Conservation (phyloP, 2,329 filamentous ascomycete genomes). For the Penicillium sp. region DNA sequence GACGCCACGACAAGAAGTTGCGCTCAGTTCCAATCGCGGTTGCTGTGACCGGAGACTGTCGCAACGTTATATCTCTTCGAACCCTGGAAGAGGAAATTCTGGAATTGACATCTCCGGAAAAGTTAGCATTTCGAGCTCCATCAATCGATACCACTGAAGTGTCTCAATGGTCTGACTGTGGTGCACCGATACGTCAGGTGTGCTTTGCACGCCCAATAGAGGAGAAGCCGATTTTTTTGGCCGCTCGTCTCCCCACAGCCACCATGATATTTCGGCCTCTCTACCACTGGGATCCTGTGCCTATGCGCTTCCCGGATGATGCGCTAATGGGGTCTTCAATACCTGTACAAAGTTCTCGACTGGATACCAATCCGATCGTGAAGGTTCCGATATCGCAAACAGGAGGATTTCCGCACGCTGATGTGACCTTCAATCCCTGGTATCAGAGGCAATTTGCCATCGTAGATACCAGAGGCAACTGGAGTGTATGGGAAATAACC, state of each 20-base stretch:
- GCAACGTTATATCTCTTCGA: constrained; percentile 48
- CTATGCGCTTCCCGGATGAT: constrained; percentile 19
- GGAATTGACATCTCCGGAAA: constrained; percentile 18
- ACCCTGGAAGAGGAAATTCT: constrained; percentile 30
- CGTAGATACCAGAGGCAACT: constrained; percentile 52
- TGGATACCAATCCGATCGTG: constrained; percentile 49
- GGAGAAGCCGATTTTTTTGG: constrained; percentile 45
- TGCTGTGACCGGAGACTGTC: constrained; percentile 43
- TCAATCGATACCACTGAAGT: constrained; percentile 42
- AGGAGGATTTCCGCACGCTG: constrained; percentile 48
- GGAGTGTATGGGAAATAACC: constrained; percentile 50
- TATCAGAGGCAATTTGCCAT: constrained; percentile 56
- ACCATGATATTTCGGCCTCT: constrained; percentile 50
- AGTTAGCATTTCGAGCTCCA: constrained; percentile 36
- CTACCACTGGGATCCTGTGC: constrained; percentile 32
- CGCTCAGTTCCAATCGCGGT: constrained; percentile 38
- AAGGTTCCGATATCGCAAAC: constrained; percentile 44
- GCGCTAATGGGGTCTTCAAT: constrained; percentile 9
- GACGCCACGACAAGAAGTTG: constrained; percentile 25
- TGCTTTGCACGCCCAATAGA: constrained; percentile 48
- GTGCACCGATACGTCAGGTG: constrained; percentile 53
- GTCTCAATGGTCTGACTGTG: constrained; percentile 49
- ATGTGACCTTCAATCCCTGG: constrained; percentile 59
- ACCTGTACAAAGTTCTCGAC: constrained; percentile 36
- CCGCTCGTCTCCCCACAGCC: constrained; percentile 46